Evolutionary conservation across 495 filamentous ascomycete genomes (phyloP).

Genomic region (Acidomyces sp.): DNA sequence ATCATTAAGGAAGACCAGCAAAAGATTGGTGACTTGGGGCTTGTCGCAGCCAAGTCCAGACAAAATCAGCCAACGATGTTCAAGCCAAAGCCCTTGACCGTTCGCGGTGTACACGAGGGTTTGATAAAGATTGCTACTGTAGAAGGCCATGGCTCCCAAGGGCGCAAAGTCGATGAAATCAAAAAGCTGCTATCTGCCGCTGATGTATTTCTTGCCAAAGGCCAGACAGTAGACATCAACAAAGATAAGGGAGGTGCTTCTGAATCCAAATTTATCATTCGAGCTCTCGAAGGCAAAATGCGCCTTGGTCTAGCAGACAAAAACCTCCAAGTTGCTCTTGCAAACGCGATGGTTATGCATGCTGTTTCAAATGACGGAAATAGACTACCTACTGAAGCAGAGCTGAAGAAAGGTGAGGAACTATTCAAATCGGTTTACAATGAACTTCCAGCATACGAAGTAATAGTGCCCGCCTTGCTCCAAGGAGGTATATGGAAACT

Average conservation of each 20-base stretch:
- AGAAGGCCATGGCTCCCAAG: slow-evolving; percentile 76
- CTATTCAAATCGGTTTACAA: slow-evolving; percentile 85
- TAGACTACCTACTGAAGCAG: slow-evolving; percentile 54
- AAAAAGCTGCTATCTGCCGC: slow-evolving; percentile 87
- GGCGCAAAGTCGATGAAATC: slow-evolving; percentile 81
- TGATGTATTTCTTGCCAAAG: slow-evolving; percentile 53
- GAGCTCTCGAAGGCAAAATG: slow-evolving; percentile 88
- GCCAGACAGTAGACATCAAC: slow-evolving; percentile 56
- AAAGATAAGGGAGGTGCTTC: slow-evolving; percentile 89
- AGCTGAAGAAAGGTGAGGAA: slow-evolving; percentile 69
- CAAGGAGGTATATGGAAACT: slow-evolving; percentile 73
- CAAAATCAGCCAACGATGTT: slow-evolving; percentile 94
- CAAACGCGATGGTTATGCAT: slow-evolving; percentile 75
- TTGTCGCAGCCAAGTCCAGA: slow-evolving; percentile 89
- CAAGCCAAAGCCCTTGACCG: slow-evolving; percentile 81
- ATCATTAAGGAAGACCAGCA: slow-evolving; percentile 90
- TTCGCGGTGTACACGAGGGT: slow-evolving; percentile 75
- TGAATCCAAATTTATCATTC: slow-evolving; percentile 85
- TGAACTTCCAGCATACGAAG: slow-evolving; percentile 87
- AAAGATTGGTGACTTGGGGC: slow-evolving; percentile 85
- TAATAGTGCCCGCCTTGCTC: slow-evolving; percentile 80
- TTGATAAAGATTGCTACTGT: slow-evolving; percentile 78
- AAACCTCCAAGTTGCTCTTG: slow-evolving; percentile 76
- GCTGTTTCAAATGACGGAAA: slow-evolving; percentile 55
- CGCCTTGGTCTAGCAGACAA: slow-evolving; percentile 83